Evolutionary conservation across 225 moss, liverwort and hornwort genomes (phyloP), one percentile per base, ranked within the genome.

Genomic region (Climacium dendroides): DNA sequence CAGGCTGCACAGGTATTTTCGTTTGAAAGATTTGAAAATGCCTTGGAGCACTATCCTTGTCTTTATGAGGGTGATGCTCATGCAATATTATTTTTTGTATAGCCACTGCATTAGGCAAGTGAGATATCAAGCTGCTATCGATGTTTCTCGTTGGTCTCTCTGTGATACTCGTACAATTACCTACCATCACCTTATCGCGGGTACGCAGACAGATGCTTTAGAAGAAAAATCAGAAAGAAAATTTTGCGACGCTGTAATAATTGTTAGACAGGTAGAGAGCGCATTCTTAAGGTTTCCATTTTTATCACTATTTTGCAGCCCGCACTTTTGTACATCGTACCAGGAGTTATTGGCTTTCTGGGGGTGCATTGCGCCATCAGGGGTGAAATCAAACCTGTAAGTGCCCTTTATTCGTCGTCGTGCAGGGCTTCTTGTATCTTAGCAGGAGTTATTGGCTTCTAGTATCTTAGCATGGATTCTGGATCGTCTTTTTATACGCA

Each of bases 281-380:
- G 80, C 61, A 48, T 84, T 76, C 77, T 77, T 26, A 59, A 82
- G 47, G 72, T 34, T 39, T 34, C 34, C 24, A 17, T 35, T 55
- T 66, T 47, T 41, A 73, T 62, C 73, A 48, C 89, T 78, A 35
- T 87, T 78, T 87, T 90, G 94, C 95, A 99, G 96, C 99, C 99
- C 15, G 99, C 99, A 57, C 94, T 99, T 85, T 93, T 99, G 35
- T 99, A 99, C 89, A 99, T 99, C 79, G 99, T 99, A 73, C 99
- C 99, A 6, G 95, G 97, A 76, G 99, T 99, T 43, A 94, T 99
- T 92, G 99, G 99, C 64, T 99, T 97, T 93, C 82, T 99, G 82
- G 97, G 96, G 67, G 91, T 95, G 86, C 99, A 96, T 86, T 94
- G 96, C 92, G 86, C 93, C 37, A 87, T 95, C 43, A 97, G 91